Percentiles rank a stretch among this genome's conserved stretches.
These are phyloP conservation scores for Histomonas meleagridis DNA, from an alignment of 208 protist genomes.

Conservation along the genomic window DNA sequence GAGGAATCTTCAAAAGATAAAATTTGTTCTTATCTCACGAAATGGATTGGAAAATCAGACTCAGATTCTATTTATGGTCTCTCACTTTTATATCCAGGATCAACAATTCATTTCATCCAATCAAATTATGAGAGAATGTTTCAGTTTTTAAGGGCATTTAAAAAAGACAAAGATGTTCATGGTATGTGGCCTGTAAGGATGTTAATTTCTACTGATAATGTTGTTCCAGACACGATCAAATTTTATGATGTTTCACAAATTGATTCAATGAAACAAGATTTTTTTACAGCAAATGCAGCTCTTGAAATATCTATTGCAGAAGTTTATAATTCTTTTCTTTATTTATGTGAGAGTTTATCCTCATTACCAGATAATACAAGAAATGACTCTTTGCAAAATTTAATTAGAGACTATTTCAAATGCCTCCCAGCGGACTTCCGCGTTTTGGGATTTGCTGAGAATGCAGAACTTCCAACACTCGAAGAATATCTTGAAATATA, in stretches of 20 bases:
- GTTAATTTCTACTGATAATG: constrained; percentile 11
- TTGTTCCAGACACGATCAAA: background rate
- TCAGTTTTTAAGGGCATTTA: background rate
- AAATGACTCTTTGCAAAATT: background rate
- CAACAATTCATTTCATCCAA: constrained; percentile 26
- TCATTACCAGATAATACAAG: background rate
- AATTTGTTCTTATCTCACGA: background rate
- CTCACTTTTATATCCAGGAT: constrained; percentile 19
- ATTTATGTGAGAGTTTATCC: background rate
- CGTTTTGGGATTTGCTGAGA: constrained; percentile 24
- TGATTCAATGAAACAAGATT: constrained; percentile 28
- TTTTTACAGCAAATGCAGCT: constrained; percentile 11
- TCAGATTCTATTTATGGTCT: background rate
- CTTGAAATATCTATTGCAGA: constrained; percentile 30
- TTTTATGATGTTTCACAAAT: constrained; percentile 25
- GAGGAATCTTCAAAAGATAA: background rate
- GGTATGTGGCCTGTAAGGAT: constrained; percentile 9
- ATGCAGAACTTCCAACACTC: background rate
- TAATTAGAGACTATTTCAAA: background rate
- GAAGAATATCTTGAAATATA: constrained; percentile 35
- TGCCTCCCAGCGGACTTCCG: background rate
- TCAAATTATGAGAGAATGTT: constrained; percentile 23
- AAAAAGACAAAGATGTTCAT: background rate
- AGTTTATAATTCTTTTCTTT: constrained; percentile 21
- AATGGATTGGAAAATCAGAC: background rate